Percentiles rank a stretch among this genome's conserved stretches.
Evolutionary conservation across 108 stramenopile species (phyloP).

Genomic region (Asterionellopsis glacialis): DNA sequence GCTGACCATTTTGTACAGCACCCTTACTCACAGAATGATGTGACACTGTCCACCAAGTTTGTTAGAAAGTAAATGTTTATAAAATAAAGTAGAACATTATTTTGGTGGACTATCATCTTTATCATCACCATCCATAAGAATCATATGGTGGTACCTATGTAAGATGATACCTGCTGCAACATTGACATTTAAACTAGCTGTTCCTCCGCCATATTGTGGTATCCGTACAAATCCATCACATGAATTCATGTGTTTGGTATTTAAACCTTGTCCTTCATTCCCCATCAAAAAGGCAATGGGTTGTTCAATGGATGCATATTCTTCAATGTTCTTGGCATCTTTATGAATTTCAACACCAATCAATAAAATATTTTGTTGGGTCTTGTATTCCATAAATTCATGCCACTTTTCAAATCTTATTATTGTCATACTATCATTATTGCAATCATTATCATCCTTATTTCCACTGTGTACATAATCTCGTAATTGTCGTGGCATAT

Average conservation of each 20-base stretch:
- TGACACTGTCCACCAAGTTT: no score
- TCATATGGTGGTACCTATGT: conserved; percentile 27
- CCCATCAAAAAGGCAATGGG: conserved; percentile 76
- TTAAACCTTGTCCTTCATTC: conserved; percentile 81
- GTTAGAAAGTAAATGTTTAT: no score
- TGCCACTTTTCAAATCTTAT: conserved; percentile 61
- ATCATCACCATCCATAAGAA: no score
- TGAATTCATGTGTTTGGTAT: conserved; percentile 55
- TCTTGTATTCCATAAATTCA: conserved; percentile 50
- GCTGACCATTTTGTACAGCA: no score
- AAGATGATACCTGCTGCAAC: conserved; percentile 67
- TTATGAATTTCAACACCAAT: conserved; percentile 80
- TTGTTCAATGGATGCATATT: conserved; percentile 24
- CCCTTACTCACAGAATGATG: no score
- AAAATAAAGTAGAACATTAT: no score
- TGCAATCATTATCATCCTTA: neutral
- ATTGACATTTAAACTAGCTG: conserved; percentile 85
- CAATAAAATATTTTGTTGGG: conserved; percentile 32
- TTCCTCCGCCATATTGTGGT: conserved; percentile 81
- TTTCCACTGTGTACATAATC: neutral
- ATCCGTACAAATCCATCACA: conserved; percentile 72
- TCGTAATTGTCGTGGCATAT: conserved; percentile 2
- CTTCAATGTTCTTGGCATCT: conserved; percentile 30
- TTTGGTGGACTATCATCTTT: no score
- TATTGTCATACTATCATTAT: conserved; percentile 14